Evolutionary conservation across 192 early-diverging fungal species (phyloP).

Genomic region (Helicostylum pulchrum): DNA sequence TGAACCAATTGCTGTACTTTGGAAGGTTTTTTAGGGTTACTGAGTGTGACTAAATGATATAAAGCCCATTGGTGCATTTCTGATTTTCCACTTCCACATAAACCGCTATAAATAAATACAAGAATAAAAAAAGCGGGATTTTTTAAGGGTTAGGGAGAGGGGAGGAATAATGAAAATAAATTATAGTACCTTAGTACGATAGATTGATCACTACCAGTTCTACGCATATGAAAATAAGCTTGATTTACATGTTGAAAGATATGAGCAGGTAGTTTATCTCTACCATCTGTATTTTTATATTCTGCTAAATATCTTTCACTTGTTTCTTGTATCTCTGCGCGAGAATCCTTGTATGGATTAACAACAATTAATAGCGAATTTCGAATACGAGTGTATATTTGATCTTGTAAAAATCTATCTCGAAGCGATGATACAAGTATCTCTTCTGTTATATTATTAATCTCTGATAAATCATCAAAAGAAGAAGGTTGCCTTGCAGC

Average conservation of each 20-base stretch:
- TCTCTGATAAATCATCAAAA: conserved; percentile 21
- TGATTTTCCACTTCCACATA: conserved; percentile 33
- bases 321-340: conserved; percentile 50
- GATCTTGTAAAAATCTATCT: conserved; percentile 51
- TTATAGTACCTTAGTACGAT: conserved; percentile 76
- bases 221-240: conserved; percentile 85
- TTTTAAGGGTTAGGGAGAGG: conserved; percentile 2
- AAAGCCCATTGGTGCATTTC: conserved; percentile 67
- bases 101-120: conserved; percentile 25
- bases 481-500: conserved; percentile 4
- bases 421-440: conserved; percentile 43
- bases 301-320: conserved; percentile 71
- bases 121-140: not conserved
- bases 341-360: conserved; percentile 59
- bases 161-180: conserved; percentile 10
- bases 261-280: conserved; percentile 64
- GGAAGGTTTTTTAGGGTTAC: conserved; percentile 64
- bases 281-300: conserved; percentile 60
- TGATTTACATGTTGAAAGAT: conserved; percentile 80
- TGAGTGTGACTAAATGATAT: conserved; percentile 64
- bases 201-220: conserved; percentile 86
- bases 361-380: conserved; percentile 68
- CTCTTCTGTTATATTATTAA: conserved; percentile 26
- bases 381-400: conserved; percentile 69
- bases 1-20: conserved; percentile 63